phyloP scores from a whole-genome alignment of 768 basidiomycete species.

The Amanita phalloides region DNA sequence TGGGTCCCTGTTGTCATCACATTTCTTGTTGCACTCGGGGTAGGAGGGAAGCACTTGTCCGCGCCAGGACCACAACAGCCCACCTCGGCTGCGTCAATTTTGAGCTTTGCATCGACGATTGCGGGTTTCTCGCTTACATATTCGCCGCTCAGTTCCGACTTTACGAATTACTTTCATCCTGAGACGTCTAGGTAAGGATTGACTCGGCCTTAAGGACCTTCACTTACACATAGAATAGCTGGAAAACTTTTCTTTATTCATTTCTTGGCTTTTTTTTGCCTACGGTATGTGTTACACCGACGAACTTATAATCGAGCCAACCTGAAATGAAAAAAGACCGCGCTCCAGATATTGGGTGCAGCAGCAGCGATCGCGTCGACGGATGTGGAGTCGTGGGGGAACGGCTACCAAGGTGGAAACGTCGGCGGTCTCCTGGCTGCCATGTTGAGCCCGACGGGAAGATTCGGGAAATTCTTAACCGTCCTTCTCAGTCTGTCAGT shows the following conservation, averaged over 20 bases:
- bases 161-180: conserved; percentile 58
- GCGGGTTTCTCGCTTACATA: conserved; percentile 68
- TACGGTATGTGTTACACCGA: conserved; percentile 22
- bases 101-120: conserved; percentile 59
- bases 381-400: conserved; percentile 48
- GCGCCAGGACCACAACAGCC: conserved; percentile 37
- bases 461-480: conserved; percentile 71
- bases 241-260: conserved; percentile 55
- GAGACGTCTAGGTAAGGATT: conserved; percentile 41
- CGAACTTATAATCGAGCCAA: neutral
- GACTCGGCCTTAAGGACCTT: neutral
- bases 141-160: conserved; percentile 56
- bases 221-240: conserved; percentile 22
- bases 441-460: conserved; percentile 58
- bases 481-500: conserved; percentile 77
- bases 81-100: conserved; percentile 39
- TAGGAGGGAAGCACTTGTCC: conserved; percentile 62
- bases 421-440: conserved; percentile 66
- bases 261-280: conserved; percentile 63
- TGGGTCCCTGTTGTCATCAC: conserved; percentile 76
- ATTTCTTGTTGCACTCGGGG: conserved; percentile 59
- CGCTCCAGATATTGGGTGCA: conserved; percentile 42
- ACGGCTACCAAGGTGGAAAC: conserved; percentile 43
- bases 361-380: conserved; percentile 50
- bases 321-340: conserved; percentile 21